Base-by-base conservation (phyloP, 495 filamentous ascomycete species). In the Parathielavia appendiculata region DNA sequence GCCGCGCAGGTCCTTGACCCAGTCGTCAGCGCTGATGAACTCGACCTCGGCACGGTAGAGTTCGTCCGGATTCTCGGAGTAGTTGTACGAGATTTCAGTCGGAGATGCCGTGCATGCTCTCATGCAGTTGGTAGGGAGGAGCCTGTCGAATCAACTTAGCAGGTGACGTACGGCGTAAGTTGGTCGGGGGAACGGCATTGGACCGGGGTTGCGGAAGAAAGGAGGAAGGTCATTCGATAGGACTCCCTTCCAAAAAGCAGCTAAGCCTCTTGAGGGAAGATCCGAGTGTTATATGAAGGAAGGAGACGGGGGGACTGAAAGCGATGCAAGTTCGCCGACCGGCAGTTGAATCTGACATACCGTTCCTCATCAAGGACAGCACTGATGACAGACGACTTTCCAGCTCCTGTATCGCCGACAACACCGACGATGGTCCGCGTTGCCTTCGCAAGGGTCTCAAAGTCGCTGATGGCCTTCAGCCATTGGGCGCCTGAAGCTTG, bases 91-190 rank as follows among this genome's bases (percentile, higher is more conserved):
- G 14, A 89, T 79, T 61, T 88, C 86, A 0, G 80, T 87, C 0
- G 83, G 79, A 11, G 83, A 81, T 0, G 85, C 84, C 4, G 86
- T 89, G 58, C 83, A 87, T 10, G 83, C 85, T 57, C 82, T 45
- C 62, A 75, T 52, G 58, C 72, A 74, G 38, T 71, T 73, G 0
- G 71, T 75, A 1, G 71, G 68, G 9, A 74, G 43, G 11, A 79
- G 58, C 16, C 74, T 69, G 12, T 20, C 11, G 23, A 65, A 53
- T 40, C 14, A n/a, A 35, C 35, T 19, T 14, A 30, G 23, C 19
- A 14, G 26, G 26, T 3, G 26, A 30, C 26, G n/a, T n/a, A n/a
- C n/a, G n/a, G n/a, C n/a, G n/a, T n/a, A n/a, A n/a, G n/a, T n/a
- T n/a, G 26, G 26, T 30, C 3, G 26, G 6, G 26, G 26, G 3